Conservation (phyloP, 371 early-diverging fungal species). For the Blakeslea trispora region DNA sequence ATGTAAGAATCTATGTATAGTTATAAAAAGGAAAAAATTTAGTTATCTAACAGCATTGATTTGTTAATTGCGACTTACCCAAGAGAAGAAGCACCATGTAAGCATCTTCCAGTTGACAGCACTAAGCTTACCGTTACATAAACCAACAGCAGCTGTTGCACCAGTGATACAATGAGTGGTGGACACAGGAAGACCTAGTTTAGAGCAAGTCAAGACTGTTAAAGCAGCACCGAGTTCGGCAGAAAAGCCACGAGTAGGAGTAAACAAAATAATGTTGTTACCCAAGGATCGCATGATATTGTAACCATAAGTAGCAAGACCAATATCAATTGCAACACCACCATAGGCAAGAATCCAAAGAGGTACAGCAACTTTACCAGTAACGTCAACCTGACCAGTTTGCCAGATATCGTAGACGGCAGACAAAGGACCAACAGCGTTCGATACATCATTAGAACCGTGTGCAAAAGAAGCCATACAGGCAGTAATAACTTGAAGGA, state of each 20-base stretch:
- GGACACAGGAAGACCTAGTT: constrained; percentile 82
- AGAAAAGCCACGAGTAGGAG: constrained; percentile 83
- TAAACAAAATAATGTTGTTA: constrained; percentile 81
- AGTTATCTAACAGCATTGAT: too few species aligned
- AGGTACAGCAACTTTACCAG: constrained; percentile 65
- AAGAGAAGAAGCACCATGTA: constrained; percentile 69
- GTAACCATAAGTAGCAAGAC: constrained; percentile 74
- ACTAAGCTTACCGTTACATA: constrained; percentile 73
- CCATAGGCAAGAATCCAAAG: constrained; percentile 79
- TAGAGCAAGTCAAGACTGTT: constrained; percentile 84
- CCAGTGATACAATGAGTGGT: constrained; percentile 91
- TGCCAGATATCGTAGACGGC: constrained; percentile 72
- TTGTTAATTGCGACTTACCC: too few species aligned
- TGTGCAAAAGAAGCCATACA: constrained; percentile 86
- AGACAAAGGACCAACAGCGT: constrained; percentile 81
- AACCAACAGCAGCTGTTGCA: constrained; percentile 81
- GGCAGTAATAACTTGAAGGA: constrained; percentile 84
- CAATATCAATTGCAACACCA: constrained; percentile 80
- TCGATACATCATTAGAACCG: constrained; percentile 90
- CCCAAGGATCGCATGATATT: constrained; percentile 77
- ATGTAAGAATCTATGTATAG: constrained; percentile 85
- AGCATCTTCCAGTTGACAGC: constrained; percentile 86
- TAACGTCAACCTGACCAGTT: constrained; percentile 51
- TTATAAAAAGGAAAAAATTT: too few species aligned
- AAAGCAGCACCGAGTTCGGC: constrained; percentile 84